Percentiles rank a stretch among this genome's conserved stretches.
Evolutionary conservation across 2,329 filamentous ascomycete genomes (phyloP).

Genomic region (Pyrenochaeta sp.): DNA sequence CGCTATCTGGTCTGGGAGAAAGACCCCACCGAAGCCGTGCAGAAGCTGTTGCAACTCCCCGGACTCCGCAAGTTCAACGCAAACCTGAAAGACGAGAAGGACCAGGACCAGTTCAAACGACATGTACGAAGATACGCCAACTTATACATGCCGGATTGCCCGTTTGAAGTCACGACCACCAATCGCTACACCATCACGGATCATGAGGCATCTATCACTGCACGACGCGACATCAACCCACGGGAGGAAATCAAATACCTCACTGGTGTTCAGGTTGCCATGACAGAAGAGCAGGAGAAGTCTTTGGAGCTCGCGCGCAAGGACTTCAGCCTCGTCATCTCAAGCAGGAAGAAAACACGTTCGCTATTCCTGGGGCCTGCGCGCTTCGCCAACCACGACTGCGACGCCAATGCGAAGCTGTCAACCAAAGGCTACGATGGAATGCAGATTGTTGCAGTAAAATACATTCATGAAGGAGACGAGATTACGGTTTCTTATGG

Average conservation of each 20-base stretch:
- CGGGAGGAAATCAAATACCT: constrained; percentile 92
- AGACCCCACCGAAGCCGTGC: constrained; percentile 73
- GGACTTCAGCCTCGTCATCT: constrained; percentile 97
- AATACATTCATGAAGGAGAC: constrained; percentile 83
- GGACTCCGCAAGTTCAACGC: constrained; percentile 76
- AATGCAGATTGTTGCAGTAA: constrained; percentile 87
- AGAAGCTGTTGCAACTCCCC: constrained; percentile 73
- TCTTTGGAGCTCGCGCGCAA: constrained; percentile 81
- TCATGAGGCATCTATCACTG: constrained; percentile 87
- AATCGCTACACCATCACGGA: constrained; percentile 93
- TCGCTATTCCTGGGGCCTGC: constrained; percentile 95
- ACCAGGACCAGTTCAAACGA: constrained; percentile 83
- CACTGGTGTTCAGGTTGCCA: constrained; percentile 87
- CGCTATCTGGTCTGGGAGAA: constrained; percentile 76
- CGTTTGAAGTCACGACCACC: constrained; percentile 91
- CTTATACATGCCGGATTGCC: constrained; percentile 91
- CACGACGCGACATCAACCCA: constrained; percentile 77
- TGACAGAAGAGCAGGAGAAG: constrained; percentile 88
- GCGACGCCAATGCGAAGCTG: constrained; percentile 86
- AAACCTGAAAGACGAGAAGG: constrained; percentile 73
- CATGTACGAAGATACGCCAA: constrained; percentile 91
- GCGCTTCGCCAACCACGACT: constrained; percentile 97
- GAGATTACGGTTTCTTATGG: constrained; percentile 98
- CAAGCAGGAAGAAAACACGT: constrained; percentile 86
- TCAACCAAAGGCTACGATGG: constrained; percentile 83